Evolutionary conservation across 371 early-diverging fungal species (phyloP).

Genomic region (Mortierella sp.): DNA sequence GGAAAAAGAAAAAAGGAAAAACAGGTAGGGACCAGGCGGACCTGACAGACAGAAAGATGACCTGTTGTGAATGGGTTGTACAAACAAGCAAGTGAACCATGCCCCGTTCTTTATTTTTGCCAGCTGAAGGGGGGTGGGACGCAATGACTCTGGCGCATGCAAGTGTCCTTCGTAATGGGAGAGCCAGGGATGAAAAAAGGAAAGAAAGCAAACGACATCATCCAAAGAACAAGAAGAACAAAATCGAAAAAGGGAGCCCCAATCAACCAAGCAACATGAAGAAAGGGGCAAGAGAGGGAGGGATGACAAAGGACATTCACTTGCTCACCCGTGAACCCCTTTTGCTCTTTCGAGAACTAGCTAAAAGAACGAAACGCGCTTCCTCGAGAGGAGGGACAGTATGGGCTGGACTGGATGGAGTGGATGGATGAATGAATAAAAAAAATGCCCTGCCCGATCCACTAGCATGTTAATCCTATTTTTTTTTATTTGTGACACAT

Average conservation of each 20-base stretch:
- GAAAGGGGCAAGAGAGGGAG: neutral
- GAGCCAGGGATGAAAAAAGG: neutral
- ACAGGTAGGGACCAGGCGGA: neutral
- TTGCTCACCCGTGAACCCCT: neutral
- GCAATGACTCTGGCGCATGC: too few relatives aligned
- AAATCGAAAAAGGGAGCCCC: neutral
- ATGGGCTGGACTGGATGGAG: neutral
- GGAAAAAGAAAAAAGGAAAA: neutral
- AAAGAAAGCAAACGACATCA: neutral
- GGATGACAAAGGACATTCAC: neutral
- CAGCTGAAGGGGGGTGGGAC: too few relatives aligned
- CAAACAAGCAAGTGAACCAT: neutral
- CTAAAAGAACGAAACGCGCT: neutral
- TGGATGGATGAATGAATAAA: neutral
- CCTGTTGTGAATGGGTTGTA: constrained; percentile 8
- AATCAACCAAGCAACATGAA: neutral
- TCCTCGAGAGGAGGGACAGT: neutral
- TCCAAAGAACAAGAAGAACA: neutral
- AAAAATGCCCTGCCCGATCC: neutral
- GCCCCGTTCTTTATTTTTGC: too few relatives aligned
- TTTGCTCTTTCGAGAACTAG: neutral
- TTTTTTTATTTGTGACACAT: neutral
- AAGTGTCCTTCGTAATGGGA: too few relatives aligned
- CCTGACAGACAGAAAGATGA: neutral
- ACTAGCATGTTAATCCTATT: neutral